These are phyloP conservation scores for Lentinus tigrinus DNA, from an alignment of 768 basidiomycete genomes.

Conservation along the genomic window DNA sequence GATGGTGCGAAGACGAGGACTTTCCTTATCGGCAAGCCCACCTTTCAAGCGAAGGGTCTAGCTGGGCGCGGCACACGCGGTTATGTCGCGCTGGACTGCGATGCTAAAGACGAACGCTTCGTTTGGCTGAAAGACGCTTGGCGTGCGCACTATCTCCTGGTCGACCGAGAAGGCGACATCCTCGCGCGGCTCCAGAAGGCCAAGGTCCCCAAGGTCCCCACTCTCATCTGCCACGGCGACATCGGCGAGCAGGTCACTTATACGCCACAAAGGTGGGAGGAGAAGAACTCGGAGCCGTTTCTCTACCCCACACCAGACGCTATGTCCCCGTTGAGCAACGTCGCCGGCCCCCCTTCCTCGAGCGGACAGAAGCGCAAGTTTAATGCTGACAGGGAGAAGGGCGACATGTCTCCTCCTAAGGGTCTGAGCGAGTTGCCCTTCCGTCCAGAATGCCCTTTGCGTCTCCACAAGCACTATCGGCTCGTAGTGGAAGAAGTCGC, in stretches of 20 bases:
- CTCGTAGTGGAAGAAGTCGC: conserved; percentile 1
- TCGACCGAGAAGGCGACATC: background rate
- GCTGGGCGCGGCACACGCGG: conserved; percentile 11
- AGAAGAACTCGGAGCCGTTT: background rate
- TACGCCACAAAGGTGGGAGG: background rate
- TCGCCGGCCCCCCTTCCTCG: background rate
- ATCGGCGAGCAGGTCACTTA: background rate
- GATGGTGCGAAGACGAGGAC: background rate
- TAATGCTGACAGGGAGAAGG: background rate
- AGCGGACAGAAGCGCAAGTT: background rate
- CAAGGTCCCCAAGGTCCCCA: background rate
- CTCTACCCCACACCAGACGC: too few relatives aligned
- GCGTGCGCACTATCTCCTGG: background rate
- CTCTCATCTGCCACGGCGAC: background rate
- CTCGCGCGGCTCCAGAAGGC: background rate
- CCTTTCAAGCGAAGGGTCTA: background rate
- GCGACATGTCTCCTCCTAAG: background rate
- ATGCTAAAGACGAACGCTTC: background rate
- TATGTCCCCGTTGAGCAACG: background rate
- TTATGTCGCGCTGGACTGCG: conserved; percentile 12
- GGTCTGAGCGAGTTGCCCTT: background rate
- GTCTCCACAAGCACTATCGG: background rate
- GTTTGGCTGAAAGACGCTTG: conserved; percentile 11
- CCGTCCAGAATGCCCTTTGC: background rate
- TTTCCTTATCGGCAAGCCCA: conserved; percentile 7